These are phyloP conservation scores for Pneumocystis murina DNA, from an alignment of 1,139 yeast species.

Conservation along the genomic window DNA sequence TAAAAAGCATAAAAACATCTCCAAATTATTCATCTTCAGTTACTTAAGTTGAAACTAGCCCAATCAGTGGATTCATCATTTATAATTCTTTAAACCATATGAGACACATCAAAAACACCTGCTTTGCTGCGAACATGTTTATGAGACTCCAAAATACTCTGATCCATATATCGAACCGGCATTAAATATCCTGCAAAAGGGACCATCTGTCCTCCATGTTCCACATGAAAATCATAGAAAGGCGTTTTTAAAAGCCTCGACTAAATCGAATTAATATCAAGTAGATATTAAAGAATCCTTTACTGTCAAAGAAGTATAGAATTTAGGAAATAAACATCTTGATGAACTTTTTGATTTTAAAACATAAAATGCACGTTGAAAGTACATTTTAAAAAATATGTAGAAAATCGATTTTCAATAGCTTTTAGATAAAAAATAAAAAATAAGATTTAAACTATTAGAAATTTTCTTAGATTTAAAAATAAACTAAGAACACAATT, in stretches of 20 bases:
- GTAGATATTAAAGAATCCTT: no score
- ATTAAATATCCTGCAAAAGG: slow-evolving; percentile 88
- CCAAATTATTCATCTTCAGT: not conserved
- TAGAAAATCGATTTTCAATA: no score
- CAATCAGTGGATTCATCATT: not conserved
- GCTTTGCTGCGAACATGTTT: slow-evolving; percentile 80
- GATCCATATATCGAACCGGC: slow-evolving; percentile 74
- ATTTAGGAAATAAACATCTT: no score
- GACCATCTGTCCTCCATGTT: slow-evolving; percentile 77
- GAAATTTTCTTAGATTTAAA: no score
- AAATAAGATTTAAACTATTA: no score
- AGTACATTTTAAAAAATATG: no score
- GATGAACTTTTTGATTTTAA: no score
- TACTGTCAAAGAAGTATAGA: no score
- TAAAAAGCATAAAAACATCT: slow-evolving; percentile 1
- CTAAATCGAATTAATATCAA: no score
- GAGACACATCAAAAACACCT: slow-evolving; percentile 91
- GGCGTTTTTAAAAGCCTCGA: slow-evolving; percentile 44
- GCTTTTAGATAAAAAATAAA: no score
- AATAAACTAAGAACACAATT: no score
- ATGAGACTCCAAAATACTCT: slow-evolving; percentile 82
- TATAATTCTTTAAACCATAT: slow-evolving; percentile 73
- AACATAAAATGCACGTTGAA: no score
- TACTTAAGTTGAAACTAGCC: not conserved
- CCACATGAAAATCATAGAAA: slow-evolving; percentile 61